Percentiles rank a stretch among this genome's conserved stretches.
Conservation (phyloP, 768 basidiomycete species). For the Agaricus bisporus region DNA sequence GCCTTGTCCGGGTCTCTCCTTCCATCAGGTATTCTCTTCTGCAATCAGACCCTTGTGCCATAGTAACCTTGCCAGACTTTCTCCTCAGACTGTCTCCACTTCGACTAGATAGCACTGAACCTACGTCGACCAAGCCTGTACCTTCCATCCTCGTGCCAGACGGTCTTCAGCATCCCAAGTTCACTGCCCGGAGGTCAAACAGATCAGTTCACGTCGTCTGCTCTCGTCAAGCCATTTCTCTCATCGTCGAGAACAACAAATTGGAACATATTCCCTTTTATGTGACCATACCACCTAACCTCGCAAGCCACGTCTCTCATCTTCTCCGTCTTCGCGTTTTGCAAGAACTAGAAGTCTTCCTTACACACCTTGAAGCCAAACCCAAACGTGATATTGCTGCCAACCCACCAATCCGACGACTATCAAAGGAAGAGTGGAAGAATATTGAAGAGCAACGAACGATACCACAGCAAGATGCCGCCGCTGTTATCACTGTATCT, state of each 20-base stretch:
- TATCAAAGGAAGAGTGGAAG: conserved; percentile 59
- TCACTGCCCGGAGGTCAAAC: conserved; percentile 39
- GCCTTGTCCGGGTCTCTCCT: conserved; percentile 11
- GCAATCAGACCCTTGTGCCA: not conserved
- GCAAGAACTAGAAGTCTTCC: conserved; percentile 66
- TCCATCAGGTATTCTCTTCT: conserved; percentile 11
- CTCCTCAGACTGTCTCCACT: conserved; percentile 33
- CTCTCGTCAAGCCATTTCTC: conserved; percentile 42
- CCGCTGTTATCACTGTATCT: conserved; percentile 67
- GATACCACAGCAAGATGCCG: conserved; percentile 45
- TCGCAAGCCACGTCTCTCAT: conserved; percentile 54
- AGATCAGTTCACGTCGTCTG: conserved; percentile 54
- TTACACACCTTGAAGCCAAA: conserved; percentile 30
- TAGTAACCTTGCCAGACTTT: conserved; percentile 1
- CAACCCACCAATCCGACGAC: conserved; percentile 45
- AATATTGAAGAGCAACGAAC: conserved; percentile 37
- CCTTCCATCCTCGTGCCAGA: conserved; percentile 34
- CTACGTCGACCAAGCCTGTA: not conserved
- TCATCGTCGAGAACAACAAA: conserved; percentile 28
- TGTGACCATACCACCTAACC: conserved; percentile 31
- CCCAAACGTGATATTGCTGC: conserved; percentile 16
- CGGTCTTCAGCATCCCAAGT: conserved; percentile 63
- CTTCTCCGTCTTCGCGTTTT: conserved; percentile 67
- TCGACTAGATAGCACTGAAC: conserved; percentile 39
- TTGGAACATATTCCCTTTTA: conserved; percentile 26